Evolutionary conservation across 2,329 filamentous ascomycete genomes (phyloP), one percentile per base, ranked within the genome.

Genomic region (Lasiodiplodia gonubiensis): DNA sequence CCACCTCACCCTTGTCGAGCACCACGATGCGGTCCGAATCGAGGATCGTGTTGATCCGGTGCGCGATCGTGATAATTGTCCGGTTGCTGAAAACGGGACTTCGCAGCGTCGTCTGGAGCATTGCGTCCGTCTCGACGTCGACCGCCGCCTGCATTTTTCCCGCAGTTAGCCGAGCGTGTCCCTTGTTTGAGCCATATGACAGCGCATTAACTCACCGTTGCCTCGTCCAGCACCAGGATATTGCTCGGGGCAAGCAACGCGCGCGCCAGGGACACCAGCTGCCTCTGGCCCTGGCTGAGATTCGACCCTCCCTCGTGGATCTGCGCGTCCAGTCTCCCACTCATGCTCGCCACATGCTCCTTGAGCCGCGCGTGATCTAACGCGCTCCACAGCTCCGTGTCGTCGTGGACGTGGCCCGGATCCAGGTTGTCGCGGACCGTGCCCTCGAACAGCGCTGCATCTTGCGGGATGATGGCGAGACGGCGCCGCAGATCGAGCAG

Each of bases 51-150:
- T 98, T 98, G 83, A 99, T 97, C 66, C 95, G 90, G 82, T 99
- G 95, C 30, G 95, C 95, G 74, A 99, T 97, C 0, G 95, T 99
- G 79, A 99, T 97, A 79, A 99, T 98, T 46, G 95, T 99, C 65
- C 93, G 89, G 80, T 97, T 93, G 69, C 90, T 86, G 82, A 99
- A 99, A 78, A 89, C 85, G 73, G 80, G 86, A 75, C 85, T 88
- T 67, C 88, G 84, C 57, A 90, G 77, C 23, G 88, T 90, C 42
- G 85, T 84, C 77, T 90, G 88, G 67, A 90, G 80, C 80, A 90
- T 80, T 53, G 86, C 85, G 77, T 90, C 87, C 1, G 88, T 90
- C 78, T 90, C 87, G 55, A 90, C 87, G 74, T 90, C 88, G 27
- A 90, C 88, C n/a, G 88, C 88, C 66, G 88, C 88, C 85, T 86